Evolutionary conservation across 768 basidiomycete species (phyloP), one percentile per base, ranked within the genome.

Genomic region (Mycena indigotica): DNA sequence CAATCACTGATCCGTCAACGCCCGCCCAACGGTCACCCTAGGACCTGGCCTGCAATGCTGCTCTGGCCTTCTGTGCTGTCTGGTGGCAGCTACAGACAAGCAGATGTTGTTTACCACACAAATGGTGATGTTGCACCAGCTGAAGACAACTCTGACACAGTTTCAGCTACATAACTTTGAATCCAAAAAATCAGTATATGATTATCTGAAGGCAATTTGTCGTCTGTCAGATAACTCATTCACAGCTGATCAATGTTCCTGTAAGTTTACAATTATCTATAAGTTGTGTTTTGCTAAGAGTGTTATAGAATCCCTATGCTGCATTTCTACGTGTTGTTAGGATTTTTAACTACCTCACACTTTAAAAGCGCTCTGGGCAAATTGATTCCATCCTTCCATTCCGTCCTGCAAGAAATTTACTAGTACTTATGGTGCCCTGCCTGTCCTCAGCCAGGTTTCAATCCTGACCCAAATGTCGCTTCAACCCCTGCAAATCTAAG

Each of bases 401-500:
- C 45, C 56, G 56, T n/a, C 56, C 50, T 16, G 12, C 23, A 12
- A 50, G 56, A 3, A 57, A 57, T 25, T 28, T 57, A 6, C 35
- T 45, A 3, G 26, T 51, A n/a, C n/a, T n/a, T n/a, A 3, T 52
- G 35, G 32, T 57, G 56, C 44, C 56, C 56, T 19, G 44, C 50
- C 16, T 57, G 56, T 28, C 56, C 56, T 5, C 46, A 57, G 38
- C 38, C 56, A 1, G 56, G 56, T 3, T 51, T 57, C 39, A 57
- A 57, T 40, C n/a, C 32, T 17, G 52, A 53, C 28, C 38, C 35
- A 16, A 38, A 40, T 26, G 24, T n/a, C 17, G 25, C n/a, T 5
- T 35, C 8, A 24, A 21, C 45, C 17, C 29, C 41, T 13, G 10
- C 28, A 29, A 35, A 26, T 13, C 23, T 55, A 23, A 15, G 53